Conservation (phyloP, 177 flowering plant species). For the Vitis hybrid region DNA sequence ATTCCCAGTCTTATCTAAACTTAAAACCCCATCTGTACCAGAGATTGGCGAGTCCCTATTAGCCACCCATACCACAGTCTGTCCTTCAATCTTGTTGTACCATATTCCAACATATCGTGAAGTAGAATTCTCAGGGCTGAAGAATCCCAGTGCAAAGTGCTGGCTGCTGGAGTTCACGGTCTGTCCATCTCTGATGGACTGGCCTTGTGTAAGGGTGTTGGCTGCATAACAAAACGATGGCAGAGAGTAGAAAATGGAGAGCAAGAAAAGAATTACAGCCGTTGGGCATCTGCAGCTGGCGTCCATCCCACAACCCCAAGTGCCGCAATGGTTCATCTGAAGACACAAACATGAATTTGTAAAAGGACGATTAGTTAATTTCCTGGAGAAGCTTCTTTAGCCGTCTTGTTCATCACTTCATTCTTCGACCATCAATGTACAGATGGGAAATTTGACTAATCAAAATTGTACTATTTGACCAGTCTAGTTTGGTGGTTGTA, state of each 20-base stretch:
- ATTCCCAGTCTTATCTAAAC: slow-evolving; percentile 38
- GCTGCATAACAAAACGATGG: slow-evolving; percentile 17
- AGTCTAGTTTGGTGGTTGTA: no score
- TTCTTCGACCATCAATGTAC: no score
- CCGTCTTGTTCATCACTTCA: no score
- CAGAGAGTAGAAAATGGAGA: neutral
- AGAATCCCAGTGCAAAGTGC: slow-evolving; percentile 39
- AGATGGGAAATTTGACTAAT: no score
- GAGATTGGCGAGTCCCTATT: slow-evolving; percentile 42
- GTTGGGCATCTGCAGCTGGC: slow-evolving; percentile 1
- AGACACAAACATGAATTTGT: no score
- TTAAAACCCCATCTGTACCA: slow-evolving; percentile 31
- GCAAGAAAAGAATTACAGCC: neutral
- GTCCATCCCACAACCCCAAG: neutral
- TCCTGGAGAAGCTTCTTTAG: no score
- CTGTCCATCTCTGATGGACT: slow-evolving; percentile 30
- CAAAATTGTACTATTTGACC: no score
- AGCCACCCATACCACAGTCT: slow-evolving; percentile 47
- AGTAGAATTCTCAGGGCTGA: slow-evolving; percentile 30
- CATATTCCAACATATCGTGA: slow-evolving; percentile 42
- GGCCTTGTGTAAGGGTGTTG: slow-evolving; percentile 21
- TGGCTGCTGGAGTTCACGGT: slow-evolving; percentile 21
- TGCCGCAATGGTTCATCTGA: no score
- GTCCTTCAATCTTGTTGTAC: slow-evolving; percentile 23
- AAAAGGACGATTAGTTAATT: no score